A percentile compares a stretch with the other conserved stretches of the same genome.
These are phyloP conservation scores for Micractinium sp. DNA, from an alignment of 139 green algal genomes.

Conservation along the genomic window DNA sequence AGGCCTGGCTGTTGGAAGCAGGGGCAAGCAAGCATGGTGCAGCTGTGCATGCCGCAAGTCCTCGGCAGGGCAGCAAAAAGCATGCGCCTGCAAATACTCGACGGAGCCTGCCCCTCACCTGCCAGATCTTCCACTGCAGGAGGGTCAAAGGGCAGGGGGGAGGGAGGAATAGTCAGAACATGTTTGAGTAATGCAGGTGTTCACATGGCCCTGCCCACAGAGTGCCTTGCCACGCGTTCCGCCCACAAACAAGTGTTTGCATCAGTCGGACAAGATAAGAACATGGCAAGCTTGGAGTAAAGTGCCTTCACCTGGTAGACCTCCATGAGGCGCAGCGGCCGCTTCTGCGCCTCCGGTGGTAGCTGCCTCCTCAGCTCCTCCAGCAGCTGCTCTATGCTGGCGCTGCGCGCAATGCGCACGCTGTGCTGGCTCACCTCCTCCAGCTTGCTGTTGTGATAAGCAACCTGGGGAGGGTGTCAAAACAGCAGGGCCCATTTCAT, in stretches of 20 bases:
- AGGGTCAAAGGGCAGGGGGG: background rate
- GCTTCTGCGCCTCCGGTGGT: constrained; percentile 3
- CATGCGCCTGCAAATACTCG: background rate
- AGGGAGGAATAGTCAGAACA: background rate
- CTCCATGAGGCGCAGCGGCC: constrained; percentile 86
- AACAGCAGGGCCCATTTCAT: background rate
- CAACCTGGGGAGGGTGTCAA: constrained; percentile 31
- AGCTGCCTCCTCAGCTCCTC: constrained; percentile 64
- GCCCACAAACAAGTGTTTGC: no score
- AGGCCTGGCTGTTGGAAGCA: background rate
- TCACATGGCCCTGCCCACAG: no score
- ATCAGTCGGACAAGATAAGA: no score
- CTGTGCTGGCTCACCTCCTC: constrained; percentile 78
- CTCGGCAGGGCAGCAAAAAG: no score
- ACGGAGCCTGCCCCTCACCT: background rate
- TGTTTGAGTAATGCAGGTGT: no score
- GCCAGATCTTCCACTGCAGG: constrained; percentile 28
- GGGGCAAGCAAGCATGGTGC: background rate
- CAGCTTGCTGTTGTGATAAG: constrained; percentile 76
- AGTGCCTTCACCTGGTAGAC: constrained; percentile 61
- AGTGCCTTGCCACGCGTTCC: no score
- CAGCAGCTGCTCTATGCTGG: constrained; percentile 76
- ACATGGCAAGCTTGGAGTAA: no score
- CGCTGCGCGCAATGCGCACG: constrained; percentile 72
- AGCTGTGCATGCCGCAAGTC: no score